These are phyloP conservation scores for Rhynchospora breviuscula DNA, from an alignment of 176 grass and related monocot species.

Conservation along the genomic window DNA sequence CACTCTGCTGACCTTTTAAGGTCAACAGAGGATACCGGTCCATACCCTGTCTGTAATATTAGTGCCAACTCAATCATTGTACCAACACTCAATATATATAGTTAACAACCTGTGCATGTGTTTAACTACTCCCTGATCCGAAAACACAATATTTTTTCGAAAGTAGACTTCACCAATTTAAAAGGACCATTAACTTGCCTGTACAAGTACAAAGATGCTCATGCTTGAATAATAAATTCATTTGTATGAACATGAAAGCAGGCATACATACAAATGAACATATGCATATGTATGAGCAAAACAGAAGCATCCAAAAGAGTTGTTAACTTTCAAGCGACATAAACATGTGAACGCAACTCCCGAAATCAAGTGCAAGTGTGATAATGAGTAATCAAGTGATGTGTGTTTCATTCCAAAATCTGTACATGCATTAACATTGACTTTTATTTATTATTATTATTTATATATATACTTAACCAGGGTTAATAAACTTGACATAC, in stretches of 20 bases:
- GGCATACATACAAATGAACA: background rate
- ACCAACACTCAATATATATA: background rate
- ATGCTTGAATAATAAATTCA: background rate
- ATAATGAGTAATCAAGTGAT: background rate
- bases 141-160: background rate
- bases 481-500: background rate
- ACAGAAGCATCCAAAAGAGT: background rate
- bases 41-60: background rate
- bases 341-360: background rate
- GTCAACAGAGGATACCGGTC: too few species aligned
- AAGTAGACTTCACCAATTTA: background rate
- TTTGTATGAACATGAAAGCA: background rate
- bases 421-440: background rate
- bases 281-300: background rate
- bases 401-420: background rate
- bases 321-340: background rate
- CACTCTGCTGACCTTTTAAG: too few species aligned
- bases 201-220: background rate
- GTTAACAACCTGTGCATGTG: background rate
- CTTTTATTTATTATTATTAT: background rate
- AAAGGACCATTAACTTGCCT: background rate
- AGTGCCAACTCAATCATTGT: constrained; percentile 11
- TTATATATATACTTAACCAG: background rate
- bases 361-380: background rate
- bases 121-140: background rate